These are phyloP conservation scores for Picea glauca DNA, from an alignment of 75 land plant species.

Conservation along the genomic window DNA sequence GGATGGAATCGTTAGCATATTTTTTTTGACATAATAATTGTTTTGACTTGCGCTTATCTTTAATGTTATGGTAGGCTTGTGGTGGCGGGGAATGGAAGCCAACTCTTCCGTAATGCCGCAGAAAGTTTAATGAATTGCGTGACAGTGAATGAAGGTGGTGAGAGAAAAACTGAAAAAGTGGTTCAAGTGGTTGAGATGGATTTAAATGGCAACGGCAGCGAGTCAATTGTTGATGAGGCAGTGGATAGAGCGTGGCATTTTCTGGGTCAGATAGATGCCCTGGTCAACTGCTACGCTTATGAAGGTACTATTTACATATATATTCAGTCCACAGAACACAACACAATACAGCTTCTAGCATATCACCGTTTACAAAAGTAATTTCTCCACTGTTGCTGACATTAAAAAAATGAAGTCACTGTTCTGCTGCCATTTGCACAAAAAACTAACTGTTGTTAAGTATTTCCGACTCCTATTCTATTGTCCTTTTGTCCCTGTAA, in stretches of 20 bases:
- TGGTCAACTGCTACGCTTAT: conserved; percentile 61
- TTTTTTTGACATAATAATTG: background rate
- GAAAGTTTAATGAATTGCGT: conserved; percentile 17
- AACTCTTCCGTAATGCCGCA: conserved; percentile 9
- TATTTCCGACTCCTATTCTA: no score
- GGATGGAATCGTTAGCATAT: background rate
- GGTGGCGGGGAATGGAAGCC: conserved; percentile 38
- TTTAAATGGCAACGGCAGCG: conserved; percentile 36
- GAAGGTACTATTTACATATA: conserved; percentile 44
- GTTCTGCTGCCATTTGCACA: no score
- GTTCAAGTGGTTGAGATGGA: conserved; percentile 63
- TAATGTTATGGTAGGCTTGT: conserved; percentile 38
- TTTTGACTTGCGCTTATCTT: background rate
- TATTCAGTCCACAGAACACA: no score
- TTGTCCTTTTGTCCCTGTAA: no score
- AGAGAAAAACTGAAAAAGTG: background rate
- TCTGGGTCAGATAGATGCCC: conserved; percentile 69
- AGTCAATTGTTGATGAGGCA: conserved; percentile 50
- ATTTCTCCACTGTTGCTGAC: no score
- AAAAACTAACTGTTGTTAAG: no score
- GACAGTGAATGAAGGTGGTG: background rate
- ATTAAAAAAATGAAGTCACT: no score
- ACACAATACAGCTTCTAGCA: no score
- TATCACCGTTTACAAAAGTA: no score
- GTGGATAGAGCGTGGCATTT: conserved; percentile 52